Conservation (phyloP, 768 basidiomycete species). For the Mycena galopus region DNA sequence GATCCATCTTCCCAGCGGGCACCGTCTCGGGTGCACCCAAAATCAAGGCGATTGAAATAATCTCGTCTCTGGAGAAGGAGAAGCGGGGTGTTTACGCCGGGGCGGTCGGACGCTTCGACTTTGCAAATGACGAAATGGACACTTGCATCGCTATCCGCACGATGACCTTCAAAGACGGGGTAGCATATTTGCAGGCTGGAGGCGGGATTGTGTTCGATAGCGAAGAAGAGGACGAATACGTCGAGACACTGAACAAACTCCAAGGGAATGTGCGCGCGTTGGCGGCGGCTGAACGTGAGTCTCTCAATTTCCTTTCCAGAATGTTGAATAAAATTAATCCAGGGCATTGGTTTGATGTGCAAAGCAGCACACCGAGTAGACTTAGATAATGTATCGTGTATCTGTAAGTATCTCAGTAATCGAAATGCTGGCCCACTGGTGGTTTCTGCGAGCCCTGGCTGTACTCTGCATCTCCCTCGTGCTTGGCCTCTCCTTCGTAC, state of each 20-base stretch:
- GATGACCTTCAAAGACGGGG: constrained; percentile 95
- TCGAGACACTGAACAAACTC: constrained; percentile 96
- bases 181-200: constrained; percentile 94
- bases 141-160: constrained; percentile 99
- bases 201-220: constrained; percentile 98
- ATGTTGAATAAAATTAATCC: constrained; percentile 28
- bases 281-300: constrained; percentile 89
- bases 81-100: constrained; percentile 96
- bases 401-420: constrained; percentile 14
- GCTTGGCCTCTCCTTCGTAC: too few species aligned
- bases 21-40: constrained; percentile 99
- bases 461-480: too few species aligned
- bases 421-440: constrained; percentile 26
- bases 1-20: constrained; percentile 98
- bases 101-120: constrained; percentile 98
- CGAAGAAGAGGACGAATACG: constrained; percentile 96
- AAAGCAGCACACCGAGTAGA: constrained; percentile 29
- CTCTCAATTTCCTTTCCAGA: constrained; percentile 27
- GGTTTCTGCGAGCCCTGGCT: background rate
- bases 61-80: constrained; percentile 89
- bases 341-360: constrained; percentile 77
- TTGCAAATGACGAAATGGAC: constrained; percentile 95
- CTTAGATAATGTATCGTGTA: constrained; percentile 25
- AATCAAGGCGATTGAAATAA: constrained; percentile 96
- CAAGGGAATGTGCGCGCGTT: constrained; percentile 88